Evolutionary conservation across 768 basidiomycete genomes (phyloP).

Genomic region (Termitomyces sp.): DNA sequence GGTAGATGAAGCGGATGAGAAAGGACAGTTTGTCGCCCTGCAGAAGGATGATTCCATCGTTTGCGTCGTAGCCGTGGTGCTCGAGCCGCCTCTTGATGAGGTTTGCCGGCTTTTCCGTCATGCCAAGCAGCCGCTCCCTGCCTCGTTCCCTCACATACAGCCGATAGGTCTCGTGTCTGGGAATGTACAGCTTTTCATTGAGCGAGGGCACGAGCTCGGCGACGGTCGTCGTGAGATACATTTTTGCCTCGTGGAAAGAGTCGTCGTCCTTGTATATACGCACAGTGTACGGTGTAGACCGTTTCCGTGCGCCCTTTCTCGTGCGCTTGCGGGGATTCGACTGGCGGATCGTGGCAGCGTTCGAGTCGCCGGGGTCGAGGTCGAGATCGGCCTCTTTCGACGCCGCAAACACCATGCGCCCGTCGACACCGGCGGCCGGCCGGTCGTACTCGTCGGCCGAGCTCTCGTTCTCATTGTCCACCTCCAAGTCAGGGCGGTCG

Average conservation of each 20-base stretch:
- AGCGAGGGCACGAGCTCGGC: conserved; percentile 58
- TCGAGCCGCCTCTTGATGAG: conserved; percentile 80
- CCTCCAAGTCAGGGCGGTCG: conserved; percentile 38
- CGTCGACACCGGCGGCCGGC: conserved; percentile 1
- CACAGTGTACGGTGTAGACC: conserved; percentile 42
- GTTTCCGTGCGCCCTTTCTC: background rate
- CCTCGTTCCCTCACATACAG: conserved; percentile 74
- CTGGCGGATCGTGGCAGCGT: background rate
- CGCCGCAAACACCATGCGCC: conserved; percentile 8
- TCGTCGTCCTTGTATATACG: conserved; percentile 75
- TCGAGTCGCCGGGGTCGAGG: background rate
- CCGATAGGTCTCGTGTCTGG: conserved; percentile 56
- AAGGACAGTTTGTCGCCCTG: conserved; percentile 78
- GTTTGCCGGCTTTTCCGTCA: conserved; percentile 77
- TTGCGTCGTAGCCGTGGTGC: conserved; percentile 83
- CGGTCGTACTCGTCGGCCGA: conserved; percentile 20
- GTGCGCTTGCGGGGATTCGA: background rate
- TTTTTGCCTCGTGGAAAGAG: conserved; percentile 64
- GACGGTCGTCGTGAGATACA: conserved; percentile 62
- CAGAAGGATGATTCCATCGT: conserved; percentile 74
- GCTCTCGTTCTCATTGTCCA: conserved; percentile 23
- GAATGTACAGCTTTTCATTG: conserved; percentile 48
- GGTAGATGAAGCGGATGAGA: conserved; percentile 87
- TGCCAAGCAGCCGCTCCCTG: conserved; percentile 75
- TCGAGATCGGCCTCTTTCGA: conserved; percentile 1